These are phyloP conservation scores for Malus sylvestris DNA, from an alignment of 306 rosid genomes.

Conservation along the genomic window DNA sequence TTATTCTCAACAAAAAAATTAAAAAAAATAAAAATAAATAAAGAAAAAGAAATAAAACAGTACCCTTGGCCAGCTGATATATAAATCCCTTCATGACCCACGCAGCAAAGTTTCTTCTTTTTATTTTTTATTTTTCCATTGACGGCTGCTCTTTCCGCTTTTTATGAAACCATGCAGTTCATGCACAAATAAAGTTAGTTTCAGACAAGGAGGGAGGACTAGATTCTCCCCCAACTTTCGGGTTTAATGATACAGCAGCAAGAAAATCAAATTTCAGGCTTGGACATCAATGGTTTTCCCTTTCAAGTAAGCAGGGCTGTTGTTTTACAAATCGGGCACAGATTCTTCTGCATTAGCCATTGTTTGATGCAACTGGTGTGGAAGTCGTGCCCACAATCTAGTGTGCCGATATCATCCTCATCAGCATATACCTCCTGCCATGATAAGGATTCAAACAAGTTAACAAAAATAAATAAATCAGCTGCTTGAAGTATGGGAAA, in stretches of 20 bases:
- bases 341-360: slow-evolving; percentile 81
- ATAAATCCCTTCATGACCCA: slow-evolving; percentile 9
- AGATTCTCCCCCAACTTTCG: slow-evolving; percentile 8
- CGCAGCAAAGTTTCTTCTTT: slow-evolving; percentile 4
- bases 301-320: slow-evolving; percentile 55
- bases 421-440: slow-evolving; percentile 60
- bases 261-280: slow-evolving; percentile 15
- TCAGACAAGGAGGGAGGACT: slow-evolving; percentile 3
- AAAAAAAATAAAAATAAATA: not conserved
- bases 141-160: not conserved
- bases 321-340: slow-evolving; percentile 86
- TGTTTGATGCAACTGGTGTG: slow-evolving; percentile 73
- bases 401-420: slow-evolving; percentile 59
- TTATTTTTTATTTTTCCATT: not conserved
- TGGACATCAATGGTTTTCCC: slow-evolving; percentile 14
- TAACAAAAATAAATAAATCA: slow-evolving; percentile 1
- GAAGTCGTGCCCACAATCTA: slow-evolving; percentile 87
- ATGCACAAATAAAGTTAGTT: slow-evolving; percentile 2
- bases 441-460: slow-evolving; percentile 1
- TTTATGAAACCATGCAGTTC: slow-evolving; percentile 16
- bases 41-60: not conserved
- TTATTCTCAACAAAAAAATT: not conserved
- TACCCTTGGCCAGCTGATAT: slow-evolving; percentile 4
- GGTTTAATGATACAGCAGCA: slow-evolving; percentile 18
- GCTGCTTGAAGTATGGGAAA: not conserved